Evolutionary conservation across 2,329 filamentous ascomycete genomes (phyloP), one percentile per base, ranked within the genome.

Genomic region (Lomentospora prolificans): DNA sequence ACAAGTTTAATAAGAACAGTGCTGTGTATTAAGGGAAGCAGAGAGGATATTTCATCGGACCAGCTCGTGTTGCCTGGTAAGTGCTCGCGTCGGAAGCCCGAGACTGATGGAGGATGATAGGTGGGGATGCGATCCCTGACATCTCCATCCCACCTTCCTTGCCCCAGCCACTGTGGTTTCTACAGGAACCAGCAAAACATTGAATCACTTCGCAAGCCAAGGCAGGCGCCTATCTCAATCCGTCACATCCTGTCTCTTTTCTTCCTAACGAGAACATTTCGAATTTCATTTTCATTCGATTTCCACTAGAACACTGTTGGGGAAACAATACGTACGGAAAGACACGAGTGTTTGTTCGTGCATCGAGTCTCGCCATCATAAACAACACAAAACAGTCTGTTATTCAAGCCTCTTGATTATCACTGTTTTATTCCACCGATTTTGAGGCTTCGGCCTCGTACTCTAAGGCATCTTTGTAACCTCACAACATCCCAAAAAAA

Each of bases 81-180:
- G n/a, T n/a, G n/a, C n/a, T n/a, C n/a, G n/a, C n/a, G n/a, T n/a
- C n/a, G n/a, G n/a, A n/a, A n/a, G n/a, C n/a, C n/a, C n/a, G n/a
- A n/a, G n/a, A n/a, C n/a, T n/a, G n/a, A n/a, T n/a, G n/a, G n/a
- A n/a, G n/a, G n/a, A n/a, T n/a, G n/a, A n/a, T n/a, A n/a, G n/a
- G n/a, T 31, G 24, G 28, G 24, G 12, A 22, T n/a, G 33, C 19
- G 31, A 24, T 46, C 41, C 27, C 19, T 14, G 17, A 28, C 24
- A 19, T n/a, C 7, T 19, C 28, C 30, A 14, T 50, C 51, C 58
- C 57, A 59, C 60, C 60, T 59, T 59, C 57, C 61, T 61, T 60
- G 60, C 61, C 61, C 60, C 60, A 60, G 59, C 58, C 61, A 60
- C 61, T 60, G n/a, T n/a, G 60, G 63, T 64, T 64, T 58, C 62